A percentile compares a stretch with the other conserved stretches of the same genome.
These are phyloP conservation scores for Hymenoscyphus infarciens DNA, from an alignment of 2,329 filamentous ascomycete species.

Conservation along the genomic window DNA sequence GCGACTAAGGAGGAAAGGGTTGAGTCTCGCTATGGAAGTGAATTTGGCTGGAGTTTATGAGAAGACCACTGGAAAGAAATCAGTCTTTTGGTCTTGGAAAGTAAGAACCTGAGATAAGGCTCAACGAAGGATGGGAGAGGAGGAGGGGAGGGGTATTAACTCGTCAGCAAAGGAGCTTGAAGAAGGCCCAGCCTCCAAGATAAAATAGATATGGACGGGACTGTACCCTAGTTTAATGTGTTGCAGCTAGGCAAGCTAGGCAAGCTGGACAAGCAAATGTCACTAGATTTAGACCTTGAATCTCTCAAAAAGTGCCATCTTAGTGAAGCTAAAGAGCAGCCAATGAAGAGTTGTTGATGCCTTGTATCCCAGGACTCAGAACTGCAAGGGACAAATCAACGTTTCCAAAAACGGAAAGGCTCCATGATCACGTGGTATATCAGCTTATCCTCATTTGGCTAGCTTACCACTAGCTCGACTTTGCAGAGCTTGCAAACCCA, in stretches of 20 bases:
- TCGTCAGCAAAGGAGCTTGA: background rate
- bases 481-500: background rate
- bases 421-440: background rate
- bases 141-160: background rate
- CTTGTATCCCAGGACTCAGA: background rate
- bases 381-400: background rate
- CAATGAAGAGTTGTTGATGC: no score
- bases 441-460: background rate
- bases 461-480: background rate
- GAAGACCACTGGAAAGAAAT: background rate
- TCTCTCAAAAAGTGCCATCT: background rate
- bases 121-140: no score
- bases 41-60: background rate
- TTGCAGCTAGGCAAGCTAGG: background rate
- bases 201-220: no score
- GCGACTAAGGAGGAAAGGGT: background rate
- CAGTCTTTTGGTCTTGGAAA: no score
- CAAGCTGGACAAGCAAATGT: background rate
- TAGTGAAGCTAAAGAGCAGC: no score
- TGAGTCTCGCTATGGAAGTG: background rate
- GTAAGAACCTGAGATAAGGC: no score
- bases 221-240: no score
- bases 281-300: background rate
- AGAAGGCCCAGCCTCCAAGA: background rate
- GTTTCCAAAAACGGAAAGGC: background rate